Base-by-base conservation (phyloP, 352 stramenopile genomes). In the Globisporangium orthogonon region DNA sequence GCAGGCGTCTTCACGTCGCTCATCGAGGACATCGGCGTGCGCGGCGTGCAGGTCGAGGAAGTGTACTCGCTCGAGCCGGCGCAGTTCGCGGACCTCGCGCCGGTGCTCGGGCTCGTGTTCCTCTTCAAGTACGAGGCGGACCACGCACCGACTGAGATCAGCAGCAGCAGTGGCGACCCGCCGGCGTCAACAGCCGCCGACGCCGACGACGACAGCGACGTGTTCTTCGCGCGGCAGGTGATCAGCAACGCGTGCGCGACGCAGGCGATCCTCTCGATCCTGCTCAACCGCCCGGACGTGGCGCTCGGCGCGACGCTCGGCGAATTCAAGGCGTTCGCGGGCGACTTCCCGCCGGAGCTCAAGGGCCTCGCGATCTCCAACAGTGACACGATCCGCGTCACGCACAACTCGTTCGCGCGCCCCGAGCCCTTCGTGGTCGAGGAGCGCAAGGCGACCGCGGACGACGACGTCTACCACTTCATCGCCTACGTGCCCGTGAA, bases 391-490 rank as follows among this genome's bases (percentile, higher is more conserved):
- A 95, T 96, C 59, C 86, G 86, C 7, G 52, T 86, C 2, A 78
- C 86, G 33, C 86, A 95, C 63, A 95, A 95, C 64, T 86, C 78
- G 15, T 95, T 94, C 62, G 66, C 83, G 31, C 68, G 83, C 4
- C 69, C 84, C 4, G 86, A 95, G 60, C 82, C 81, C 3, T 95
- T 96, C 39, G 74, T 95, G 6, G 67, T 89, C 41, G 79, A 92
- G 18, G 75, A 90, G 58, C 63, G 77, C 40, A 88, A 86, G 49
- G 74, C 70, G 30, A 90, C 85, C 30, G 64, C 66, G n/a, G 76
- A 96, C 52, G 91, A 98, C 61, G 94, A 98, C 50, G 95, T 97
- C 18, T 98, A 98, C 71, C 96, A 99, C 69, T 99, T 98, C 76
- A 84, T 98, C n/a, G 93, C 96, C 15, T 99, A 98, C 66, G 80